A percentile compares a stretch with the other conserved stretches of the same genome.
Evolutionary conservation across 2,329 filamentous ascomycete genomes (phyloP).

Genomic region (Cadophora sp.): DNA sequence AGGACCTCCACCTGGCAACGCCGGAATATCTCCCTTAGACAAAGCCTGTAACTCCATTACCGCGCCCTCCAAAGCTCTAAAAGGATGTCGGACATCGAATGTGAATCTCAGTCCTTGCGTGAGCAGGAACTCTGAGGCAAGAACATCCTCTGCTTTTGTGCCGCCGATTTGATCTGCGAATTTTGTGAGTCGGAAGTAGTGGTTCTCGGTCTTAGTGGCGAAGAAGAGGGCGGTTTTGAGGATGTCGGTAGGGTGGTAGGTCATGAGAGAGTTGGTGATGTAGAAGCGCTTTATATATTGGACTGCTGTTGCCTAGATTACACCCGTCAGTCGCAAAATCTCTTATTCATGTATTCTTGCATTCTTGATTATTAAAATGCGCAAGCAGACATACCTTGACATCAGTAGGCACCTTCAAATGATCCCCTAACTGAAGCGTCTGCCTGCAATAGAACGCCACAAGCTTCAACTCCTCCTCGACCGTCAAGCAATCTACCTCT

Average conservation of each 20-base stretch:
- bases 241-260: conserved; percentile 89
- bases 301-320: conserved; percentile 45
- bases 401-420: conserved; percentile 64
- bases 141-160: conserved; percentile 79
- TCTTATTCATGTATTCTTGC: background rate
- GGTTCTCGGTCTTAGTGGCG: conserved; percentile 89
- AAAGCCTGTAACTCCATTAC: conserved; percentile 81
- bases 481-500: conserved; percentile 79
- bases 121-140: conserved; percentile 90
- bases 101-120: conserved; percentile 93
- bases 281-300: conserved; percentile 91
- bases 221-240: conserved; percentile 92
- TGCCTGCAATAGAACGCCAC: conserved; percentile 79
- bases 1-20: conserved; percentile 28
- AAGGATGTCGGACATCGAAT: conserved; percentile 91
- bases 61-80: conserved; percentile 84
- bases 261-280: conserved; percentile 94
- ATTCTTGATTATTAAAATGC: no score
- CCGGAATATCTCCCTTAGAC: conserved; percentile 52
- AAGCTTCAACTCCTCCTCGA: conserved; percentile 82
- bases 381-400: conserved; percentile 57
- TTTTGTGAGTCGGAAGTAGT: conserved; percentile 62
- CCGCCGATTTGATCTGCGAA: conserved; percentile 75
- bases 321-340: background rate
- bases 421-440: conserved; percentile 62